These are phyloP conservation scores for Fusarium xylarioides DNA, from an alignment of 2,329 filamentous ascomycete genomes.

Conservation along the genomic window DNA sequence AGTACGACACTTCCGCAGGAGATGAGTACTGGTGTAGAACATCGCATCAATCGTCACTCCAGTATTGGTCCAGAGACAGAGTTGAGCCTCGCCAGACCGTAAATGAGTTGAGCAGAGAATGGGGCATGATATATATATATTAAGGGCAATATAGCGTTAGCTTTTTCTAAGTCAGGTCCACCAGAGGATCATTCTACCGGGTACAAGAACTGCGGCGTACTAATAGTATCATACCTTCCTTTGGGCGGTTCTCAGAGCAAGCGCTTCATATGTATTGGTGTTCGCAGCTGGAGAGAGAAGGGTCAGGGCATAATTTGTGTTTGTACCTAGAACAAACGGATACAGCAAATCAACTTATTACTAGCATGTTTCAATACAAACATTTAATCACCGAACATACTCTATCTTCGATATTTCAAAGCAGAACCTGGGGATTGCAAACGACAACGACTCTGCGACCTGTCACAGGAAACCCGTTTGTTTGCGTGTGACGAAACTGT, in stretches of 20 bases:
- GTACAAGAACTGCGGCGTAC: background rate
- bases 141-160: background rate
- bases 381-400: background rate
- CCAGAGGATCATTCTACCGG: background rate
- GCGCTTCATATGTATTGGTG: background rate
- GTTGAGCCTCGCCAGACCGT: background rate
- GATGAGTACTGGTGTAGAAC: conserved; percentile 32
- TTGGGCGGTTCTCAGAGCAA: background rate
- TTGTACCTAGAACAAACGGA: background rate
- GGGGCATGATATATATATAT: background rate
- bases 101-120: background rate
- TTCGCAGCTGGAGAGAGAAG: background rate
- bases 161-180: background rate
- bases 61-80: conserved; percentile 10
- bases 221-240: background rate
- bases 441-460: background rate
- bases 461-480: background rate
- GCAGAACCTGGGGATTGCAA: background rate
- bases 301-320: background rate
- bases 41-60: background rate
- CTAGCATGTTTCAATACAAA: background rate
- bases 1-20: conserved; percentile 28
- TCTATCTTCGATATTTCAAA: background rate
- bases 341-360: background rate
- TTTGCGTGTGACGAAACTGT: background rate